Evolutionary conservation across 805 yeast genomes (phyloP), one percentile per base, ranked within the genome.

Genomic region (Teunomyces funiuensis): DNA sequence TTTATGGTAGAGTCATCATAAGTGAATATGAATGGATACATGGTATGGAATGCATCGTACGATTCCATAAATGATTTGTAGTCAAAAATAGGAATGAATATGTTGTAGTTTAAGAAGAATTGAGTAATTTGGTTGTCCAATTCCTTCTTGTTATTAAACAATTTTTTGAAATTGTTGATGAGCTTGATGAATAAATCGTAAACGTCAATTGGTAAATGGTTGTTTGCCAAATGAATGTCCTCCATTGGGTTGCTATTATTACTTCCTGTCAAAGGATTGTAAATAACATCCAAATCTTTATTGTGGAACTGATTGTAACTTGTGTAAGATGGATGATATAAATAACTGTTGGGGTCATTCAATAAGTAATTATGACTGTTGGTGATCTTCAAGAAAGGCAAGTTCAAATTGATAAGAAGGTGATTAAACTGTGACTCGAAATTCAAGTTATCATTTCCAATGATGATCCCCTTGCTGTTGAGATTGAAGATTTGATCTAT

Each of bases 51-150:
- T 6, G 68, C 72, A 33, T 69, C 73, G 36, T 78, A 78, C 38
- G 72, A 70, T 49, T 71, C 72, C 71, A 77, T 77, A 47, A 78
- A 77, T 27, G 66, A 59, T 36, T 71, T 74, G 48, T 74, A 77
- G 49, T 77, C 82, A 46, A 78, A 69, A 6, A 78, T 72, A 3
- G 83, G 83, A 18, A 78, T 68, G 44, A 78, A 67, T 16, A 73
- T 69, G 58, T 78, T 78, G 54, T 74, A 74, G 53, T 76, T 73
- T 44, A 76, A 61, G 51, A 78, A 78, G 53, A 66, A 78, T 29
- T 75, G 68, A 51, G 65, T 61, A 16, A 78, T 66, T 40, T 75
- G 69, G 44, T 66, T 68, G 50, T 78, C 83, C 41, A 71, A 53
- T 52, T 71, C 66, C 39, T 59, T 59, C 46, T 65, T 66, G 40